Base-by-base conservation (phyloP, 768 basidiomycete species). In the Amanita rimosa region DNA sequence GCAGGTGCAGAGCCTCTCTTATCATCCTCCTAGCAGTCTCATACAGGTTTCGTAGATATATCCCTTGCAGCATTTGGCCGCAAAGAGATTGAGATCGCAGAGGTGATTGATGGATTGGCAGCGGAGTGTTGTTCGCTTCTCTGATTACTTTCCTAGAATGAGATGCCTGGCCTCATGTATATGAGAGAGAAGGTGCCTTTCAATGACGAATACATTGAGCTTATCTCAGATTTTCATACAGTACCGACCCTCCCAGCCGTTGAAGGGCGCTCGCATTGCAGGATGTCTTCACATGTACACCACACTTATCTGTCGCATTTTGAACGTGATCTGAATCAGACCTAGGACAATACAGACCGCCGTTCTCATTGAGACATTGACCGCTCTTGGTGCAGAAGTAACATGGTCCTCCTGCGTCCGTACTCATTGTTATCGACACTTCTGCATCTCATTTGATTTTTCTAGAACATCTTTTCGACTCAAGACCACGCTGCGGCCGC, bases 401-500 rank as follows among this genome's bases (percentile, higher is more conserved):
- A 79, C 95, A 57, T 99, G 96, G 96, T 98, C 96, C 21, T 97
- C 93, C 57, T 96, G 93, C 68, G 89, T 91, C 66, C 38, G 85
- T 74, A 31, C 33, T 52, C 8, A 38, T 47, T 42, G 2, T 31
- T 34, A 29, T 16, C 36, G 4, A 6, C 6, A 22, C 16, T 42
- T 31, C 46, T 9, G 43, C 9, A 6, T 8, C 29, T 49, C 11
- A 49, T 43, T 19, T 40, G 21, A 19, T 48, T 37, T 26, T 27
- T 16, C 6, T 60, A 92, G 90, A 96, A 99, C 74, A 99, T 99
- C 66, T 99, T 95, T 74, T 98, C 96, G 44, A 99, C 96, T 45
- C 96, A 99, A 70, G 96, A 99, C 66, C 96, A 99, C 70, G 96
- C 96, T 47, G 96, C 96, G 46, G 87, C 96, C 56, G 96, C 90